Base-by-base conservation (phyloP, 2,329 filamentous ascomycete species). In the Fusarium floridanum region DNA sequence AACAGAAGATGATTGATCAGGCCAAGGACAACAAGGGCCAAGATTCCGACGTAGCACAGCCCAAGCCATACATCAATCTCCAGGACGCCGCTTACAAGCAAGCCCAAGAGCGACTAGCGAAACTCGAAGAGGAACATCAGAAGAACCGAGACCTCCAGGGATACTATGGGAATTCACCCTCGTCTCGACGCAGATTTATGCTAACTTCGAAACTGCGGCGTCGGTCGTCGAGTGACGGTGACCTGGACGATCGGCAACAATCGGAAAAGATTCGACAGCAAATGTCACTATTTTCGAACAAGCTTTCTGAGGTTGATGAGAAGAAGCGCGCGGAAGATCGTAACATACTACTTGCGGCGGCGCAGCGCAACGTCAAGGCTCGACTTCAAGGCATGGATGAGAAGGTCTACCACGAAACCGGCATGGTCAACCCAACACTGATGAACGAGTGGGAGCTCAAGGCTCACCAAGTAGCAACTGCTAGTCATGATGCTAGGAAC, bases 81-180 rank as follows among this genome's bases (percentile, higher is more conserved):
- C 95, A 98, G 80, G 95, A 97, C 78, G 92, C 93, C 7, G 96
- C 96, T 1, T 95, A 97, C 78, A 95, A 92, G 78, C 89, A 97
- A 64, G 95, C 96, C 0, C 91, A 95, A 67, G 94, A 97, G 81
- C 91, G 95, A 39, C 86, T 98, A 27, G 90, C 94, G 6, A 96
- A 93, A 80, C 90, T 98, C 68, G 91, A 96, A 45, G 89, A 93
- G 66, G 92, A 95, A 67, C 87, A 92, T 76, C 84, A 88, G 61
- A 88, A 90, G 71, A 87, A 88, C 66, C 87, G 89, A 6, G 90
- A 91, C 3, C 93, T 92, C 74, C 90, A 94, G 48, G 91, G 93
- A 55, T 95, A 97, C 81, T 98, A 97, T 79, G 93, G 93, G 34
- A 89, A 79, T 64, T 86, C 76, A 74, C 63, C 77, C 14, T 60